Base-by-base conservation (phyloP, 306 rosid species). In the Citrullus mucosospermus region DNA sequence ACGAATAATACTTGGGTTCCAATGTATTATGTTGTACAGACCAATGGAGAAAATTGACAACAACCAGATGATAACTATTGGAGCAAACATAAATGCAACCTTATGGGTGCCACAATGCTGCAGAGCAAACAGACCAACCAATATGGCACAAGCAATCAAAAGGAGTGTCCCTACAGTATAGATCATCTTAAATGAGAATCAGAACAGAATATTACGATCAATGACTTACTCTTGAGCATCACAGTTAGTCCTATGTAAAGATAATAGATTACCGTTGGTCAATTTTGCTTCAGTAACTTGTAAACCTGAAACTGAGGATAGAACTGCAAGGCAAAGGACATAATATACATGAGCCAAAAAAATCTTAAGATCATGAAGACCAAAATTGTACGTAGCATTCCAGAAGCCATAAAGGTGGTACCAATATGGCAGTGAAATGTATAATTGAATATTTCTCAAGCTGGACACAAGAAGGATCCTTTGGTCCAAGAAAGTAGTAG, bases 51-150 rank as follows among this genome's bases (percentile, higher is more conserved):
- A 90, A 78, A 89, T 90, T 11, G 92, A 86, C 53, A 92, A 9
- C 85, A 90, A 86, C 97, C 97, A 92, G 77, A 92, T 80, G 46
- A 84, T 82, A 65, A 92, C 90, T 74, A 90, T 80, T 18, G 96
- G 96, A 4, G 97, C 97, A 86, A 92, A 90, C 80, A 90, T 55
- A 81, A 90, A 90, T 34, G 93, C 93, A 44, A 92, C 97, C 81
- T 84, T 90, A 86, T 89, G 96, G 67, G 96, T 90, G 80, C 97
- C 97, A 75, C 75, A 87, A 78, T 92, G 97, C 87, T 92, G 97
- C 79, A 92, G 93, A 54, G 96, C 93, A 90, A 93, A 93, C 80
- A 90, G 86, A 32, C 93, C 97, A 78, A 90, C 83, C 89, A 93
- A 88, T 80, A 93, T 90, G 66, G 79, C 91, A 88, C 96, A 93